Evolutionary conservation across 208 protist species (phyloP).

Genomic region (Leishmania tarentolae): DNA sequence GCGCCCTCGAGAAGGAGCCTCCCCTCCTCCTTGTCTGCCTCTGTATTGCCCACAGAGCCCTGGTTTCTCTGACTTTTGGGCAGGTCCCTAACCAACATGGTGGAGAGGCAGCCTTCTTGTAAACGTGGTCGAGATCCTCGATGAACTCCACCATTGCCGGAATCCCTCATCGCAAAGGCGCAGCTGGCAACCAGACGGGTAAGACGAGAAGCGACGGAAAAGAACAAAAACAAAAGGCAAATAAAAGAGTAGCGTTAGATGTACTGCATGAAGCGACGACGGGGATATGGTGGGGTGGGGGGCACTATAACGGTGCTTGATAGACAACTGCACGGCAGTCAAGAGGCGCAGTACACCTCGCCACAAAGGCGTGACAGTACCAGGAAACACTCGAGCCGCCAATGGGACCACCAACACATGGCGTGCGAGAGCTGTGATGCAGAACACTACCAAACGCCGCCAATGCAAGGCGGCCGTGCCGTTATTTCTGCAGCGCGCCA

Average conservation of each 20-base stretch:
- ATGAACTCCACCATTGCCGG: background rate
- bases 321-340: background rate
- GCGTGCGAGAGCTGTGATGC: background rate
- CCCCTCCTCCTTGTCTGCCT: slow-evolving; percentile 4
- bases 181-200: background rate
- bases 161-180: background rate
- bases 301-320: no score
- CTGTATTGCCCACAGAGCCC: background rate
- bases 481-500: background rate
- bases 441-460: background rate
- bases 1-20: slow-evolving; percentile 6
- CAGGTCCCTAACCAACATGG: background rate
- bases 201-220: background rate
- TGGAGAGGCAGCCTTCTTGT: background rate
- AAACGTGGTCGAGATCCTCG: background rate
- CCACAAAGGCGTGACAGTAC: background rate
- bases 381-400: background rate
- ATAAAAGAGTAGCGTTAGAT: background rate
- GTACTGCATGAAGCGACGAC: background rate
- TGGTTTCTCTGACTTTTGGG: background rate
- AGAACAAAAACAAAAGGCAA: background rate
- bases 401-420: background rate
- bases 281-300: background rate
- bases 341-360: background rate
- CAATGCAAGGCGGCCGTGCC: background rate